Evolutionary conservation across 768 basidiomycete genomes (phyloP), one percentile per base, ranked within the genome.

Genomic region (Mycena maculata): DNA sequence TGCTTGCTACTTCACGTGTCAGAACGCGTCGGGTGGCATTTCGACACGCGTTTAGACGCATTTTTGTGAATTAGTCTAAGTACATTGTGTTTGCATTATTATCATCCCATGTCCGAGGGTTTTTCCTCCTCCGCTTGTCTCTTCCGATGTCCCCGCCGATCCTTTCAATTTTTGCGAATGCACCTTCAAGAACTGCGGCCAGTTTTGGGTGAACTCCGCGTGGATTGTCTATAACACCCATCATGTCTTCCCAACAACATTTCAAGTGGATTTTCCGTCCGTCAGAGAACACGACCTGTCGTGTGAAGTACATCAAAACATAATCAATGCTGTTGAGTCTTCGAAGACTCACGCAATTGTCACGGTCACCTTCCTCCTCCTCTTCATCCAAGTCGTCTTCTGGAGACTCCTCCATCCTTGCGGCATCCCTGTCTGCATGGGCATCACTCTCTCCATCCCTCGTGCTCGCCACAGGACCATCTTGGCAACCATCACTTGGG

Each of bases 1-100:
- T 48, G 47, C 23, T 16, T 27, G 22, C 25, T 25, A 48, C 13
- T 48, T 48, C 47, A 48, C 47, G 25, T 48, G 47, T 48, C 22
- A 28, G 47, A n/a, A 28, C 47, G 27, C 47, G 47, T 48, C 27
- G 23, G 23, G 25, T 48, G 25, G 27, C 47, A 48, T 27, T 48
- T 48, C 13, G 27, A n/a, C n/a, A 48, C 5, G 47, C 18, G 47
- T 48, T 25, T 27, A 23, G 47, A 28, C 47, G 47, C 25, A 27
- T 48, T 48, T 48, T 48, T 48, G 10, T 48, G 47, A 48, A 48
- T 53, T n/a, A n/a, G n/a, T n/a, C n/a, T n/a, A n/a, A n/a, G n/a
- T n/a, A n/a, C n/a, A n/a, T n/a, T n/a, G n/a, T n/a, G n/a, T n/a
- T n/a, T n/a, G n/a, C n/a, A n/a, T n/a, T n/a, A n/a, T n/a, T n/a